Conservation (phyloP, 176 grass and related monocot species). For the Ananas comosus region DNA sequence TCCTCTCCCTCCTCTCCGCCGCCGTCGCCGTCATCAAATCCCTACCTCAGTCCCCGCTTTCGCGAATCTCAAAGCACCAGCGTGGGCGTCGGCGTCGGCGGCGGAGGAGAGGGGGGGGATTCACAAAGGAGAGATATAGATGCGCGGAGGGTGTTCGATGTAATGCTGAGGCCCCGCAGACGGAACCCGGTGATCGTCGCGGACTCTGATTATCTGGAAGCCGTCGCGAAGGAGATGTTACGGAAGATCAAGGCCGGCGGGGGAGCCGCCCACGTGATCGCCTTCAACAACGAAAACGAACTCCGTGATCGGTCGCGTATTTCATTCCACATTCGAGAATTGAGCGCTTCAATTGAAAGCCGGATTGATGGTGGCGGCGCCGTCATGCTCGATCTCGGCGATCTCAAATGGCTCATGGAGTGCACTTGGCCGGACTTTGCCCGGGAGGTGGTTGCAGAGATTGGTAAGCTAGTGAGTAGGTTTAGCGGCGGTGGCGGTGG, state of each 20-base stretch:
- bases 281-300: slow-evolving; percentile 30
- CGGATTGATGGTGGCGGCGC: slow-evolving; percentile 26
- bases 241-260: slow-evolving; percentile 33
- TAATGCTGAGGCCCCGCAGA: slow-evolving; percentile 58
- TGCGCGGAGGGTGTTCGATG: slow-evolving; percentile 59
- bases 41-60: slow-evolving; percentile 30
- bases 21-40: slow-evolving; percentile 17
- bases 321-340: slow-evolving; percentile 33
- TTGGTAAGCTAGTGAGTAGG: slow-evolving; percentile 44
- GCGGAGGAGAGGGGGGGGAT: background rate
- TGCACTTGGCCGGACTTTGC: background rate
- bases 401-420: slow-evolving; percentile 15
- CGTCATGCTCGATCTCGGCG: slow-evolving; percentile 64
- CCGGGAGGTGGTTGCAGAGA: slow-evolving; percentile 56
- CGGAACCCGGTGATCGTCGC: slow-evolving; percentile 77
- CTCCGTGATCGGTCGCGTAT: slow-evolving; percentile 28
- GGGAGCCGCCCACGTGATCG: slow-evolving; percentile 39
- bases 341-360: slow-evolving; percentile 29
- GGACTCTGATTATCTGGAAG: slow-evolving; percentile 37
- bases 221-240: slow-evolving; percentile 44
- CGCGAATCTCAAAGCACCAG: no score
- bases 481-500: slow-evolving; percentile 23
- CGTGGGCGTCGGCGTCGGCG: background rate
- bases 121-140: slow-evolving; percentile 28
- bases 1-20: slow-evolving; percentile 26